These are phyloP conservation scores for Vigna trinervia DNA, from an alignment of 306 rosid species.

Conservation along the genomic window DNA sequence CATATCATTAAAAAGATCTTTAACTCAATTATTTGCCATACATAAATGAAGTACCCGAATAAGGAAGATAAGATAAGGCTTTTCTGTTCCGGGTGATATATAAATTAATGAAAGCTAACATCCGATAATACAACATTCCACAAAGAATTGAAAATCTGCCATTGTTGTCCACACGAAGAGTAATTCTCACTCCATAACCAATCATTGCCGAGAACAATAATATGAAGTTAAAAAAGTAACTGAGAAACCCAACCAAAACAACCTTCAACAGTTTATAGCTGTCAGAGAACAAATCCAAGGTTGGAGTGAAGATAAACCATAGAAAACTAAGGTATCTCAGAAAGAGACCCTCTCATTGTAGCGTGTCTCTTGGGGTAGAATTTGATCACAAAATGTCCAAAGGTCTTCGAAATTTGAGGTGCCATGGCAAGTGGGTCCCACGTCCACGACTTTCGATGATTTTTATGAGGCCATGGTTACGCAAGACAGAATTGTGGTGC, in stretches of 20 bases:
- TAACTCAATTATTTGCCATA: too few relatives aligned
- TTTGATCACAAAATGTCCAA: conserved; percentile 22
- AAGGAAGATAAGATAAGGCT: too few relatives aligned
- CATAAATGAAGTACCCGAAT: too few relatives aligned
- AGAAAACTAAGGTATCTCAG: background rate
- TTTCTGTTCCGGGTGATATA: background rate
- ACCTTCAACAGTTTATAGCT: background rate
- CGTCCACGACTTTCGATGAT: conserved; percentile 19
- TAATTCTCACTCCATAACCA: conserved; percentile 31
- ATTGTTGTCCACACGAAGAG: background rate
- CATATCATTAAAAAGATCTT: too few relatives aligned
- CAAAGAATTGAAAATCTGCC: background rate
- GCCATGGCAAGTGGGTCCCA: conserved; percentile 6
- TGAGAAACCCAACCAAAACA: background rate
- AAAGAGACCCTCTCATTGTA: conserved; percentile 11
- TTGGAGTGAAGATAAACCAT: background rate
- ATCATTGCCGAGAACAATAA: conserved; percentile 29
- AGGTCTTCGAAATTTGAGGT: background rate
- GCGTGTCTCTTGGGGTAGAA: conserved; percentile 21
- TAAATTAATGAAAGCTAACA: conserved; percentile 12
- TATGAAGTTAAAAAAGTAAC: background rate
- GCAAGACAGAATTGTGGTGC: conserved; percentile 37
- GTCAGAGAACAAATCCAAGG: background rate
- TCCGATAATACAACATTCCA: background rate
- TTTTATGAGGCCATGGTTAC: conserved; percentile 10